Conservation (phyloP, 2,329 filamentous ascomycete species). For the Aureobasidium sp. region DNA sequence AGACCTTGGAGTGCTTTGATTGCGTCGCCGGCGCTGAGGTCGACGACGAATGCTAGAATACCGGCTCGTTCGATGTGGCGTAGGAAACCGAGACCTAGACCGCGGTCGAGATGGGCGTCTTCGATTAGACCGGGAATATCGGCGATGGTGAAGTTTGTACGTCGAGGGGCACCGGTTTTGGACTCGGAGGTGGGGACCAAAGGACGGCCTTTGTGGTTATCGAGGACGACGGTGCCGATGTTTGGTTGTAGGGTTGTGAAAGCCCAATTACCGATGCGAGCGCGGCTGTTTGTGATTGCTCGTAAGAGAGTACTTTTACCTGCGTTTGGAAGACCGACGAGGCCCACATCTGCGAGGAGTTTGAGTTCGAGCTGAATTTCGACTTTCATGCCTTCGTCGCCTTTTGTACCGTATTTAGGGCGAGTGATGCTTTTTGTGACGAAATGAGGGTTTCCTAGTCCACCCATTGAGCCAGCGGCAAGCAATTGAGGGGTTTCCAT, state of each 20-base stretch:
- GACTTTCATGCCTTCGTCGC: conserved; percentile 81
- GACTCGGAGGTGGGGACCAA: conserved; percentile 46
- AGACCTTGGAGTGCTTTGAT: conserved; percentile 81
- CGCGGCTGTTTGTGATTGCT: conserved; percentile 87
- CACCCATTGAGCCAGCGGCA: conserved; percentile 88
- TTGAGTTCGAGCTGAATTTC: conserved; percentile 92
- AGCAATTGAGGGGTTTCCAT: conserved; percentile 88
- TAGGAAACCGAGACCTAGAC: conserved; percentile 90
- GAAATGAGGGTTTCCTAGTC: conserved; percentile 95
- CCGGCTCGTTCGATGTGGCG: conserved; percentile 95
- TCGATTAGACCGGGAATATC: conserved; percentile 97
- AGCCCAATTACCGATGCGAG: conserved; percentile 93
- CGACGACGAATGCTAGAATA: conserved; percentile 93
- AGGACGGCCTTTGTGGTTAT: conserved; percentile 84
- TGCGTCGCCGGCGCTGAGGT: conserved; percentile 83
- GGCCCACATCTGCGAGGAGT: conserved; percentile 92
- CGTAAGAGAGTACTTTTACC: conserved; percentile 95
- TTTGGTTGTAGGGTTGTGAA: conserved; percentile 97
- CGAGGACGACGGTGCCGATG: conserved; percentile 94
- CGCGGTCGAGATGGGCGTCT: conserved; percentile 91
- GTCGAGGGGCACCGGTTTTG: conserved; percentile 38
- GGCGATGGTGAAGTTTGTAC: conserved; percentile 90
- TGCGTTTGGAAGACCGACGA: conserved; percentile 97
- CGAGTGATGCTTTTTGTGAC: conserved; percentile 76
- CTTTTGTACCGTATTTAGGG: conserved; percentile 90